Conservation (phyloP, 768 basidiomycete genomes). For the Tylopilus plumbeoviolaceoides region DNA sequence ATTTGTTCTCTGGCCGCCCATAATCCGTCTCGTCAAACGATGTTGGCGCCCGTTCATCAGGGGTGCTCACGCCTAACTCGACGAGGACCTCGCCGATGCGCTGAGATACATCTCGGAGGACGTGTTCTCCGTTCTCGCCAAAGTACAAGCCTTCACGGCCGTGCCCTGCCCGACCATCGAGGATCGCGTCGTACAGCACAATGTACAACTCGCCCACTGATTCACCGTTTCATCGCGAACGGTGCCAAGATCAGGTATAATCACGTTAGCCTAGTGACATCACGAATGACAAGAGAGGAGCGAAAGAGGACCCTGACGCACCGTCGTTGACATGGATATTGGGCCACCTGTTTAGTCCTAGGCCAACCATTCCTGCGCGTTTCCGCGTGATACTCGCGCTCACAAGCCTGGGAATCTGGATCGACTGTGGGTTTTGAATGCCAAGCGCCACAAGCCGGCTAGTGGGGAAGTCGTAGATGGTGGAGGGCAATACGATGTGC, state of each 20-base stretch:
- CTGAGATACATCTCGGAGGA: conserved; percentile 20
- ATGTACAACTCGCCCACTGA: conserved; percentile 38
- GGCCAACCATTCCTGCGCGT: conserved; percentile 52
- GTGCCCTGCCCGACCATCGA: conserved; percentile 6
- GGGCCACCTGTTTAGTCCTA: conserved; percentile 57
- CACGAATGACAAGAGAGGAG: too few species aligned
- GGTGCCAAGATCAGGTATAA: too few species aligned
- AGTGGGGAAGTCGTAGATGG: conserved; percentile 54
- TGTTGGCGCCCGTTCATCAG: conserved; percentile 30
- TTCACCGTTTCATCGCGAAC: too few species aligned
- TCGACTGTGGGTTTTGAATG: conserved; percentile 46
- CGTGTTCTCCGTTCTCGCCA: conserved; percentile 46
- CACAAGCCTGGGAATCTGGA: conserved; percentile 50
- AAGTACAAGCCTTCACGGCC: conserved; percentile 48
- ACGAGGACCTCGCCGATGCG: conserved; percentile 30
- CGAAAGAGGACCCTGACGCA: neutral
- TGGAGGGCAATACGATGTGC: conserved; percentile 48
- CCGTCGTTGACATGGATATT: conserved; percentile 52
- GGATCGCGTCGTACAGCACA: conserved; percentile 36
- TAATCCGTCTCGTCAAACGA: conserved; percentile 34
- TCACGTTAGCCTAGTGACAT: too few species aligned
- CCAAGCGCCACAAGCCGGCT: conserved; percentile 41
- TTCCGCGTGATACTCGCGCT: conserved; percentile 41
- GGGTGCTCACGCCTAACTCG: neutral
- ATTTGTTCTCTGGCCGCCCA: neutral